These are phyloP conservation scores for Ascochyta rabiei DNA, from an alignment of 2,329 filamentous ascomycete genomes.

Conservation along the genomic window DNA sequence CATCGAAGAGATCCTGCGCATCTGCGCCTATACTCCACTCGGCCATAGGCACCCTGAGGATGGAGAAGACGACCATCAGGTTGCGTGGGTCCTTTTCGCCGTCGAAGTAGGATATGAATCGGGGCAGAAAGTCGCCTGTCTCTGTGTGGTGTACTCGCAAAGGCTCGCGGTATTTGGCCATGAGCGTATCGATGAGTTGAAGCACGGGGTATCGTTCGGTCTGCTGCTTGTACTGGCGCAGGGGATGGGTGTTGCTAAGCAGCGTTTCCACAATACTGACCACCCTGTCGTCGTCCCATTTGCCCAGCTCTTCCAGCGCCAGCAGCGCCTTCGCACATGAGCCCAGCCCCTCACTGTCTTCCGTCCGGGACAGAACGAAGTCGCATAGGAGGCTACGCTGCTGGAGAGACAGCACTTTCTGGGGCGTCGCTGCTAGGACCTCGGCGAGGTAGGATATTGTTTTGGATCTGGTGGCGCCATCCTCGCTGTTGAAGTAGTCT, in stretches of 20 bases:
- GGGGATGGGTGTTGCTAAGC: conserved; percentile 61
- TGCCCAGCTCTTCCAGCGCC: conserved; percentile 63
- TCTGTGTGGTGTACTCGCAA: conserved; percentile 58
- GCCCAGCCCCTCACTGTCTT: conserved; percentile 59
- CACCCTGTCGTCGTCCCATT: conserved; percentile 64
- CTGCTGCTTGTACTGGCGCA: conserved; percentile 67
- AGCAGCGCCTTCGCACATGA: conserved; percentile 64
- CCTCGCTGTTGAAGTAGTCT: conserved; percentile 71
- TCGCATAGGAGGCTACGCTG: conserved; percentile 65
- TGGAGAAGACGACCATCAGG: conserved; percentile 72
- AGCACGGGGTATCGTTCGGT: conserved; percentile 66
- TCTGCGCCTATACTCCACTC: conserved; percentile 69
- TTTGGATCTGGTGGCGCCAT: conserved; percentile 64
- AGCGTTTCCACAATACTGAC: conserved; percentile 59
- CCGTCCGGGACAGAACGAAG: conserved; percentile 69
- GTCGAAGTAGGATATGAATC: conserved; percentile 68
- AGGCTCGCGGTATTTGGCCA: conserved; percentile 60
- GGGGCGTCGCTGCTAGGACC: conserved; percentile 57
- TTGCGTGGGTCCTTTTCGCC: conserved; percentile 74
- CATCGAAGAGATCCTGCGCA: conserved; percentile 65
- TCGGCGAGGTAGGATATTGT: conserved; percentile 60
- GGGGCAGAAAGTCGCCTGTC: conserved; percentile 61
- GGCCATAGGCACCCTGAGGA: conserved; percentile 69
- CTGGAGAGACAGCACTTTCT: conserved; percentile 64
- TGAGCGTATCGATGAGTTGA: conserved; percentile 65